Conservation (phyloP, 805 yeast genomes). For the Kluyveromyces aestuarii region DNA sequence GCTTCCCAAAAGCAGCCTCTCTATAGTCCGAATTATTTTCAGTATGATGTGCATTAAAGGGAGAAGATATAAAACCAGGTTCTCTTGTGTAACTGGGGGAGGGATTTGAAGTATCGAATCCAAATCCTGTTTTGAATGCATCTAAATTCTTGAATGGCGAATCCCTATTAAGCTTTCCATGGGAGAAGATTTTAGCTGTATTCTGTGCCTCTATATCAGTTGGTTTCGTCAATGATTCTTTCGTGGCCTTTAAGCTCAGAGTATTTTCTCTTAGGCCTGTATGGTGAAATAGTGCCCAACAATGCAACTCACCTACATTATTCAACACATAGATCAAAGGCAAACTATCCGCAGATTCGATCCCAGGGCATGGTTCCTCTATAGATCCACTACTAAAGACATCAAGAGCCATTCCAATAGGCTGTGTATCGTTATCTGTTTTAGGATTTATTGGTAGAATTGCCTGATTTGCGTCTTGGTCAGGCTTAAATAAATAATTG, state of each 20-base stretch:
- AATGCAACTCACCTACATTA: constrained; percentile 50
- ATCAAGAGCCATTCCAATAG: constrained; percentile 65
- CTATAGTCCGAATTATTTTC: constrained; percentile 8
- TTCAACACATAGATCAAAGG: constrained; percentile 61
- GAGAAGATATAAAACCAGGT: background rate
- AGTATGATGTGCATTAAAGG: background rate
- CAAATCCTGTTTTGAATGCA: background rate
- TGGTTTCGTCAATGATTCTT: background rate
- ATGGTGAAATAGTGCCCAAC: constrained; percentile 58
- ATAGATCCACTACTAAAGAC: constrained; percentile 36
- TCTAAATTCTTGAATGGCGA: constrained; percentile 1
- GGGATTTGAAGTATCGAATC: background rate
- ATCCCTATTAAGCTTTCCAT: constrained; percentile 4
- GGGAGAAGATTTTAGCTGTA: background rate
- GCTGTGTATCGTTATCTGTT: constrained; percentile 57
- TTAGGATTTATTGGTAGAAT: constrained; percentile 61
- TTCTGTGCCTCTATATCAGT: background rate
- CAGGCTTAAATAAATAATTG: constrained; percentile 33
- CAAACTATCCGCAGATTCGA: constrained; percentile 49
- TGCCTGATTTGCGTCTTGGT: constrained; percentile 67
- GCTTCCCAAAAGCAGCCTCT: constrained; percentile 16
- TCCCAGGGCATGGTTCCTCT: constrained; percentile 45
- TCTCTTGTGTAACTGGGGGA: background rate
- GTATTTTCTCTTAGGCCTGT: constrained; percentile 36
- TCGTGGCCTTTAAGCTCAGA: constrained; percentile 16